phyloP scores from a whole-genome alignment of 2,329 filamentous ascomycete genomes.

The Xylariomycetidae sp. region DNA sequence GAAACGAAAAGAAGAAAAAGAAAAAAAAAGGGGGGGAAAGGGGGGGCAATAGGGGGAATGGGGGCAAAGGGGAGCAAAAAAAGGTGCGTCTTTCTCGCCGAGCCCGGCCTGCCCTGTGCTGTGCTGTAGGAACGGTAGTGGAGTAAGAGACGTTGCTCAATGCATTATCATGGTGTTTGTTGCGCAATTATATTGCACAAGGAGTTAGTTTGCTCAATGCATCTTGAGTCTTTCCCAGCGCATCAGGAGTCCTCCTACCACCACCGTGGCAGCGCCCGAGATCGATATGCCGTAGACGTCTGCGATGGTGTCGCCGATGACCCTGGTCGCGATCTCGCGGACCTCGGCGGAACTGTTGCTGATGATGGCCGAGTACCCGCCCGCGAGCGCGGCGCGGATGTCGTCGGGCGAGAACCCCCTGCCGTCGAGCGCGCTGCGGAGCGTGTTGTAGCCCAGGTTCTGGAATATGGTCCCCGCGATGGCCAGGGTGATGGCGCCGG shows the following conservation, averaged over 20 bases:
- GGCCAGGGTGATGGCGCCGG: neutral
- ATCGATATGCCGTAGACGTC: neutral
- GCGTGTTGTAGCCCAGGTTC: neutral
- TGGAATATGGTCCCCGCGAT: neutral
- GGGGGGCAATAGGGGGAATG: too few relatives aligned
- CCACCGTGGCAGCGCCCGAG: neutral
- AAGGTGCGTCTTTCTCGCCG: too few relatives aligned
- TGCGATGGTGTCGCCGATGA: neutral
- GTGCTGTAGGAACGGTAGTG: too few relatives aligned
- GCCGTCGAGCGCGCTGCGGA: neutral
- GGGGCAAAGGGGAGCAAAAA: too few relatives aligned
- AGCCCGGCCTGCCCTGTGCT: too few relatives aligned
- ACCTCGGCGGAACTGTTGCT: neutral
- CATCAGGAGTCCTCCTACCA: neutral
- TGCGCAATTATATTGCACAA: neutral
- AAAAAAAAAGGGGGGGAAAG: too few relatives aligned
- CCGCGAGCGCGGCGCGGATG: neutral
- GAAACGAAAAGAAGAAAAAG: too few relatives aligned
- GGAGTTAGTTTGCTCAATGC: neutral
- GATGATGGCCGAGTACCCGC: conserved; percentile 1
- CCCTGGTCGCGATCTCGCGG: neutral
- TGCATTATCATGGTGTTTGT: too few relatives aligned
- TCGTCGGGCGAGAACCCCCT: neutral
- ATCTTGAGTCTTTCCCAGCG: neutral
- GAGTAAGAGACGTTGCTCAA: too few relatives aligned